Base-by-base conservation (phyloP, 768 basidiomycete genomes). In the Panaeolus cyanescens region DNA sequence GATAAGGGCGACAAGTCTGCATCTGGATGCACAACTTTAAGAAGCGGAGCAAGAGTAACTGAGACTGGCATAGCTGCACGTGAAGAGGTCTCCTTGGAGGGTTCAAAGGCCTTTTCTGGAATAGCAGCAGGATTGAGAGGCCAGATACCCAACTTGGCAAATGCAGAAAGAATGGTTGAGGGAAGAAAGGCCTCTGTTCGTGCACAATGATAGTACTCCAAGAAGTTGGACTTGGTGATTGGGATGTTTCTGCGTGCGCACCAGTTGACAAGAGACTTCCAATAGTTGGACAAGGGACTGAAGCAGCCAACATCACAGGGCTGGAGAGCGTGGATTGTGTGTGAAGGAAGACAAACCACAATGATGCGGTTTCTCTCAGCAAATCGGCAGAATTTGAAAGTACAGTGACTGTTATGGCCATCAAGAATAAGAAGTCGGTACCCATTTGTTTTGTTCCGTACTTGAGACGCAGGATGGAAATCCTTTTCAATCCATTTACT, bases 271-370 rank as follows among this genome's bases (percentile, higher is more conserved):
- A 62, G 40, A 20, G 58, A 37, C 58, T 62, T 68, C 74, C 72
- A 75, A 1, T 20, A 33, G 1, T 31, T 37, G 5, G 66, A 56
- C 13, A 80, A 63, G 0, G 75, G 78, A 1, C 76, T 69, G 64
- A 80, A 79, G 1, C 74, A 62, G 9, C 74, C 71, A 45, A 79
- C 74, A 67, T 79, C 72, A 19, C 68, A 71, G 5, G 77, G 77
- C 60, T 79, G 76, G 2, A 78, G 63, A 1, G 54, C 57, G 61
- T 79, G 77, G 1, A 75, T 79, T 0, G 75, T 78, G 57, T 79
- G 77, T 5, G 75, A 62, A 2, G 75, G 75, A 20, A 77, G 69
- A 56, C 75, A 77, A 12, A 79, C 22, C 15, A 78, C 59, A 17
- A 72, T 63, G 40, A 77, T 78, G 3, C 64, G 30, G 22, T 75